Base-by-base conservation (phyloP, 768 basidiomycete genomes). In the Asterophora lycoperdoides region DNA sequence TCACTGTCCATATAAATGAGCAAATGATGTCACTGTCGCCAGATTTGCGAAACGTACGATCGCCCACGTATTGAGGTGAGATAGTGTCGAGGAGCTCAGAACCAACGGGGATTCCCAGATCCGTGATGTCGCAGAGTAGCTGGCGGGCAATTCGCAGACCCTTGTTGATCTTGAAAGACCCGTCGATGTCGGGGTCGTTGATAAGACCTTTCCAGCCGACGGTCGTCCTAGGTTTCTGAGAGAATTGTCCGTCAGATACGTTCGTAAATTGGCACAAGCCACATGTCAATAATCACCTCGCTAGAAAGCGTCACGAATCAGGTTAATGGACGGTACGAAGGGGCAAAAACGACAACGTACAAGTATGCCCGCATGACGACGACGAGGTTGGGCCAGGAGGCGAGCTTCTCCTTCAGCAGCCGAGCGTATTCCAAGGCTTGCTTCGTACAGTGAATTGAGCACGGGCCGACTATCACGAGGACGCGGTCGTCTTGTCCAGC, bases 361-460 rank as follows among this genome's bases (percentile, higher is more conserved):
- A 90, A 97, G 78, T 98, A 98, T 46, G 91, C 85, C 34, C 96
- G 81, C 96, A 99, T 99, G 66, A 98, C 71, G 62, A 99, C 86
- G 60, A 89, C 75, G 42, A 99, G 75, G 58, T 93, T 89, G 46
- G 74, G 75, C 79, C 83, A 86, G 15, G 74, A 67, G 14, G n/a
- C n/a, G n/a, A n/a, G n/a, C n/a, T n/a, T n/a, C n/a, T n/a, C n/a
- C n/a, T n/a, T n/a, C n/a, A n/a, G n/a, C n/a, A n/a, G n/a, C n/a
- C n/a, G n/a, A n/a, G n/a, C n/a, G n/a, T n/a, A n/a, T n/a, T n/a
- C n/a, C n/a, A n/a, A n/a, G n/a, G n/a, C n/a, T n/a, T n/a, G n/a
- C n/a, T n/a, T n/a, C n/a, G n/a, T n/a, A n/a, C 84, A 88, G 64
- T 98, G 94, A 53, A 98, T 96, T 0, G 90, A 93, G 73, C 94